These are phyloP conservation scores for Magnolia kwangsiensis DNA, from an alignment of 164 flowering plant species.

Conservation along the genomic window DNA sequence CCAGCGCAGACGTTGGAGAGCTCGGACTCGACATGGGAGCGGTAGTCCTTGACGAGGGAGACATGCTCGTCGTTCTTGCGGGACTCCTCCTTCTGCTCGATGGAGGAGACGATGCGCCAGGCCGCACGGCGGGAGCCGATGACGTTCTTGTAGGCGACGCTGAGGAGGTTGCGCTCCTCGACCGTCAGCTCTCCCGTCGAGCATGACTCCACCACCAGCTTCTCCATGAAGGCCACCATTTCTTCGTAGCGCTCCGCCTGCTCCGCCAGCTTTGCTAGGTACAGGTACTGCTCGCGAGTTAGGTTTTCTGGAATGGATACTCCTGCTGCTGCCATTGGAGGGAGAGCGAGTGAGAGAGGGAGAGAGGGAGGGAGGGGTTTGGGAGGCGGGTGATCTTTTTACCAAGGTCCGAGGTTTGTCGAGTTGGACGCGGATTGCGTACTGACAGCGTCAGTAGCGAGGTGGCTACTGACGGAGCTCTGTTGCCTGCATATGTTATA, in stretches of 20 bases:
- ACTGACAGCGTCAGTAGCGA: too few species aligned
- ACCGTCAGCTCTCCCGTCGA: slow-evolving; percentile 57
- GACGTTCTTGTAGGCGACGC: slow-evolving; percentile 86
- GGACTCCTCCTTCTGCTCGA: slow-evolving; percentile 81
- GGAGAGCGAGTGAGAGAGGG: not conserved
- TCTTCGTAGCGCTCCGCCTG: slow-evolving; percentile 89
- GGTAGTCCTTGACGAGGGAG: slow-evolving; percentile 53
- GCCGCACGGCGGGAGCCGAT: slow-evolving; percentile 85
- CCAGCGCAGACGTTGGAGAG: slow-evolving; percentile 55
- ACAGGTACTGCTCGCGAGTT: slow-evolving; percentile 60
- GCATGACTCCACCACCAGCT: slow-evolving; percentile 45
- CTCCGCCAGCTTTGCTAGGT: slow-evolving; percentile 77
- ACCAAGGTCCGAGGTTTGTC: not conserved
- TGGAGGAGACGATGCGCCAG: slow-evolving; percentile 87
- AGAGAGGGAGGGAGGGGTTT: not conserved
- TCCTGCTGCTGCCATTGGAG: not conserved
- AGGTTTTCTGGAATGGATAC: slow-evolving; percentile 40
- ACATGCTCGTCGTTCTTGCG: slow-evolving; percentile 79
- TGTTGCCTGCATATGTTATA: too few species aligned
- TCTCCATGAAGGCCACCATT: slow-evolving; percentile 83
- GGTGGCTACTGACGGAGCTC: too few species aligned
- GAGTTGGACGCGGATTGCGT: too few species aligned
- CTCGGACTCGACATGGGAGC: slow-evolving; percentile 64
- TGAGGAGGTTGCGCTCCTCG: slow-evolving; percentile 81
- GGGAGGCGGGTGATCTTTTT: not conserved